Evolutionary conservation across 1,284 basidiomycete species (phyloP), one percentile per base, ranked within the genome.

Genomic region (Ganoderma lucidum): DNA sequence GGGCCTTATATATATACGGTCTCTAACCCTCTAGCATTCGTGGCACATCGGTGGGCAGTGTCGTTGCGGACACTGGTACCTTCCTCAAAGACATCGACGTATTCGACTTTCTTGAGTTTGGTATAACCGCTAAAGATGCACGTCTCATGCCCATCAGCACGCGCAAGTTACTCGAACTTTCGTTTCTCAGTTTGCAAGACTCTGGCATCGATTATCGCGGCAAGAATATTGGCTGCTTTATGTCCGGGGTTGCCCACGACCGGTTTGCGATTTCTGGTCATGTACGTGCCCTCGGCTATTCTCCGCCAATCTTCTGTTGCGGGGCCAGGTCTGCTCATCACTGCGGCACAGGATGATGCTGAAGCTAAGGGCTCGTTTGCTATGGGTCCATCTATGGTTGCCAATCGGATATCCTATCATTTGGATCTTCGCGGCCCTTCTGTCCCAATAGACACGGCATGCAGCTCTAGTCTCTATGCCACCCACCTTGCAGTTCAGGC

Each of bases 401-500:
- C 85, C 6, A 87, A 87, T 73, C 78, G 81, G 30, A 78, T 87
- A 19, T 86, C 86, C 15, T 85, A 86, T 68, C 81, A 83, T 58
- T 79, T 88, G 48, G 85, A 88, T 71, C 75, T 87, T 32, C 76
- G 75, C 1, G 82, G 83, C 10, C 86, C 85, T 19, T 86, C 86
- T 2, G 69, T 87, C 32, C 82, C 84, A 14, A 73, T 83, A 0
- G 86, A 87, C 70, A 87, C 86, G 0, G 86, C 84, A 6, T 88
- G 87, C 71, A 86, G 83, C 61, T 86, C 84, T 39, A 82, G 80
- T 51, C 75, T 85, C 8, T 83, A 80, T 6, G 84, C 84, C 6
- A 79, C 83, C 53, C 85, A 87, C 71, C 79, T 87, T n/a, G 86
- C 85, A 1, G 79, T 85, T 2, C 81, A 82, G 45, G 82, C 84